Percentiles rank a stretch among this genome's conserved stretches.
phyloP scores from a whole-genome alignment of 2,329 filamentous ascomycete genomes.

The Plectosphaerella plurivora region DNA sequence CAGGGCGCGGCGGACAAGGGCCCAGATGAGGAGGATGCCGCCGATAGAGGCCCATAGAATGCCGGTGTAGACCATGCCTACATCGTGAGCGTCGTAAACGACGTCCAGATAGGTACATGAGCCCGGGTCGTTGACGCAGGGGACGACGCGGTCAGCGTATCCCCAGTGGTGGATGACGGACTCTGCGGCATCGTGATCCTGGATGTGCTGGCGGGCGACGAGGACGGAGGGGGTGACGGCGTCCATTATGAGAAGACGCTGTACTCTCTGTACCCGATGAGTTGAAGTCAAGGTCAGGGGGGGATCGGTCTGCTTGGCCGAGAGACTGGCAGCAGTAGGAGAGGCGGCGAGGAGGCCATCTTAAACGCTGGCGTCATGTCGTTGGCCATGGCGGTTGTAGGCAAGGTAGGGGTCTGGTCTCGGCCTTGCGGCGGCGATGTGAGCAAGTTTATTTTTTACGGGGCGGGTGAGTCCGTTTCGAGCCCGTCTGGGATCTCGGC shows the following conservation, averaged over 20 bases:
- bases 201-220: constrained; percentile 29
- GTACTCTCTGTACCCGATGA: not conserved
- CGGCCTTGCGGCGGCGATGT: too few species aligned
- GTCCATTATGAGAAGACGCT: constrained; percentile 6
- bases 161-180: constrained; percentile 40
- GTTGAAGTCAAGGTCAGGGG: too few species aligned
- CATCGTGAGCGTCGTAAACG: constrained; percentile 44
- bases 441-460: too few species aligned
- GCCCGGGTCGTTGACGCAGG: constrained; percentile 40
- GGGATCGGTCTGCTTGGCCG: too few species aligned
- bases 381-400: too few species aligned
- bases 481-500: too few species aligned
- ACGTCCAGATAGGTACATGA: constrained; percentile 46
- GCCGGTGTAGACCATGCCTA: constrained; percentile 44
- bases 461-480: too few species aligned
- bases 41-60: constrained; percentile 44
- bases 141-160: constrained; percentile 38
- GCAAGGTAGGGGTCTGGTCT: too few species aligned
- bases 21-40: constrained; percentile 39
- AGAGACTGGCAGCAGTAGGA: too few species aligned
- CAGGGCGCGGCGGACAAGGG: constrained; percentile 20
- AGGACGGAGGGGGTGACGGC: constrained; percentile 4
- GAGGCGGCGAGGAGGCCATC: too few species aligned
- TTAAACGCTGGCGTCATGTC: too few species aligned
- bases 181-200: constrained; percentile 31